Evolutionary conservation across 352 stramenopile genomes (phyloP).

Genomic region (Peronospora destructor): DNA sequence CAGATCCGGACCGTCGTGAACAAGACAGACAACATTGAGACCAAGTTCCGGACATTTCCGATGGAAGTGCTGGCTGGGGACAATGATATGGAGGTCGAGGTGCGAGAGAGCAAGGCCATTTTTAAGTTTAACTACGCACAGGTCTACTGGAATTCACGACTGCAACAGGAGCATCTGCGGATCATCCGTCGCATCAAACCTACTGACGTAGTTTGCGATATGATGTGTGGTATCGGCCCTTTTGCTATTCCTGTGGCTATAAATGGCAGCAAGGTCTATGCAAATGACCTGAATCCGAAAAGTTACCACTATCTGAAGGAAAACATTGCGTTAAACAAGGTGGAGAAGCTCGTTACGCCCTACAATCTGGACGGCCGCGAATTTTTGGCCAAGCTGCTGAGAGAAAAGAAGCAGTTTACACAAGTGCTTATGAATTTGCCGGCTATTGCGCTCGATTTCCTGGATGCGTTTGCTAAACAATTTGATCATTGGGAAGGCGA

Average conservation of each 20-base stretch:
- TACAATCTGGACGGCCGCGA: conserved; percentile 92
- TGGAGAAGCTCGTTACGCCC: conserved; percentile 56
- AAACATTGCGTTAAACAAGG: conserved; percentile 91
- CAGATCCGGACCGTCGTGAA: conserved; percentile 95
- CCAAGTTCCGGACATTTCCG: conserved; percentile 92
- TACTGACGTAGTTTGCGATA: conserved; percentile 85
- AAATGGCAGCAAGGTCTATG: conserved; percentile 77
- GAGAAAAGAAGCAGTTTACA: conserved; percentile 58
- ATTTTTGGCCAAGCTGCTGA: conserved; percentile 82
- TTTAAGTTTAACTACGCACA: conserved; percentile 94
- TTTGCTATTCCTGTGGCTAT: conserved; percentile 92
- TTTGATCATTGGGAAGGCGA: conserved; percentile 66
- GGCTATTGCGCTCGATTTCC: conserved; percentile 90
- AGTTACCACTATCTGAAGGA: conserved; percentile 87
- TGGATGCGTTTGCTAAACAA: conserved; percentile 67
- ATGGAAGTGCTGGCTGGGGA: conserved; percentile 93
- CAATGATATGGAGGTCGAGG: conserved; percentile 72
- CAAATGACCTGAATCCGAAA: conserved; percentile 91
- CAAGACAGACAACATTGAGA: conserved; percentile 95
- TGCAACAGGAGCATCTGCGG: conserved; percentile 91
- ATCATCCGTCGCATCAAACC: conserved; percentile 77
- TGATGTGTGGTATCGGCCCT: conserved; percentile 94
- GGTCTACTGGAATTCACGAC: conserved; percentile 96
- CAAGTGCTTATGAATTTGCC: conserved; percentile 97
- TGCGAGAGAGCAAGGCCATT: conserved; percentile 90